Percentiles rank a stretch among this genome's conserved stretches.
Conservation (phyloP, 768 basidiomycete species). For the Macrocybe gigantea region DNA sequence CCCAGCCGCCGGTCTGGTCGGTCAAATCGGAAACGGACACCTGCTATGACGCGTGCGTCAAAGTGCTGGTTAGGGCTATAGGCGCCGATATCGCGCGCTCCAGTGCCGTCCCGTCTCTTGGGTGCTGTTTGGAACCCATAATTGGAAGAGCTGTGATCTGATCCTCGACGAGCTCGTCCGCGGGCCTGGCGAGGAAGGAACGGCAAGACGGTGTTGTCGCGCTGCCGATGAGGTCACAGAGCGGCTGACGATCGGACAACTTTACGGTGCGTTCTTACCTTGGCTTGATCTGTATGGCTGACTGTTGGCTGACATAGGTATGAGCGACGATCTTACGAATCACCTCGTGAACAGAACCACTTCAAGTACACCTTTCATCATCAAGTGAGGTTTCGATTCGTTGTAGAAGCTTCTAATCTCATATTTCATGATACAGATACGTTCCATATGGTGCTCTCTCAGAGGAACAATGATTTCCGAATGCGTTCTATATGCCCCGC, state of each 20-base stretch:
- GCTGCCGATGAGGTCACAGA: conserved; percentile 54
- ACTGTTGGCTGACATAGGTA: conserved; percentile 41
- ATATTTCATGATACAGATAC: conserved; percentile 31
- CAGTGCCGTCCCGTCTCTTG: conserved; percentile 27
- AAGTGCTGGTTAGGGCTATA: conserved; percentile 50
- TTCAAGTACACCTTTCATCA: conserved; percentile 57
- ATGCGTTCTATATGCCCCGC: neutral
- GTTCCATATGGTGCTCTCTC: conserved; percentile 70
- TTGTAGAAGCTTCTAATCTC: conserved; percentile 1
- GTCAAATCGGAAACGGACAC: conserved; percentile 68
- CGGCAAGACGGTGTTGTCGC: conserved; percentile 16
- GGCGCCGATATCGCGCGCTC: conserved; percentile 29
- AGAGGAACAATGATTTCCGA: conserved; percentile 25
- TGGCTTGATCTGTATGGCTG: neutral
- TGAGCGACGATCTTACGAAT: conserved; percentile 80
- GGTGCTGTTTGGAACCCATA: conserved; percentile 86
- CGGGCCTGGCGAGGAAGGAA: conserved; percentile 43
- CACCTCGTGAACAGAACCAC: conserved; percentile 53
- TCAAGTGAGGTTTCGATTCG: conserved; percentile 49
- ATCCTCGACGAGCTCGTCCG: conserved; percentile 56
- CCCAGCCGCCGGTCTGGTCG: conserved; percentile 60
- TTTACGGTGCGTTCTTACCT: conserved; percentile 54
- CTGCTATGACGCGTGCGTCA: conserved; percentile 62
- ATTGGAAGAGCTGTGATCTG: conserved; percentile 59
- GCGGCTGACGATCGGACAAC: conserved; percentile 69